These are phyloP conservation scores for Kalmanozyma brasiliensis DNA, from an alignment of 1,284 basidiomycete genomes.

Conservation along the genomic window DNA sequence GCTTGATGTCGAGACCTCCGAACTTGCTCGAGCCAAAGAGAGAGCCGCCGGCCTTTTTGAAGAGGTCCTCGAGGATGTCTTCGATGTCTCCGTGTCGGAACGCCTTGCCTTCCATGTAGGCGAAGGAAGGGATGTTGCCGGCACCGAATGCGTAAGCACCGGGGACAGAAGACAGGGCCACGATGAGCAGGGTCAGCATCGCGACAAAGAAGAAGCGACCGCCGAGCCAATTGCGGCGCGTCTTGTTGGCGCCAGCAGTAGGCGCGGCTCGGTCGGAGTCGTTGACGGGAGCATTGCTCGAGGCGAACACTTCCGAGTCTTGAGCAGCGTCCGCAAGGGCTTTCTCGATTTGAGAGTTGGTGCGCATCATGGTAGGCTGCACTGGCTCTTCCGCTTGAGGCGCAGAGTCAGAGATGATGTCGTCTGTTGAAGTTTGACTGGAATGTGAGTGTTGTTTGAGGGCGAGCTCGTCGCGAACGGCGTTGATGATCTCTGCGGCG, in stretches of 20 bases:
- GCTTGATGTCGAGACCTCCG: slow-evolving; percentile 63
- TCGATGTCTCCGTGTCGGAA: slow-evolving; percentile 63
- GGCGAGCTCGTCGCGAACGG: slow-evolving; percentile 35
- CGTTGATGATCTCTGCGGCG: slow-evolving; percentile 34
- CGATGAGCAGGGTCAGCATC: slow-evolving; percentile 33
- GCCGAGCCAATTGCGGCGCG: slow-evolving; percentile 32
- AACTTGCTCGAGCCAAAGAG: slow-evolving; percentile 60
- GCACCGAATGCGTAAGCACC: slow-evolving; percentile 57
- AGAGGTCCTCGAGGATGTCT: slow-evolving; percentile 56
- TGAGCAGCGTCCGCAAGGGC: slow-evolving; percentile 42
- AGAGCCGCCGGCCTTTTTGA: slow-evolving; percentile 56
- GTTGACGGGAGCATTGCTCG: not conserved
- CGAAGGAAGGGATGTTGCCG: slow-evolving; percentile 60
- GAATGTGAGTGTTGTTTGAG: slow-evolving; percentile 12
- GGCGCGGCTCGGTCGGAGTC: not conserved
- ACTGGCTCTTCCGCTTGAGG: not conserved
- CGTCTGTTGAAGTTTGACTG: not conserved
- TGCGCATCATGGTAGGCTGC: slow-evolving; percentile 15
- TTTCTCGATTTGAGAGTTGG: slow-evolving; percentile 27
- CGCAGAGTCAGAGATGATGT: not conserved
- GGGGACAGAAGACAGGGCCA: slow-evolving; percentile 43
- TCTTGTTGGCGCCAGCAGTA: slow-evolving; percentile 1
- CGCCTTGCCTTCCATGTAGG: slow-evolving; percentile 58
- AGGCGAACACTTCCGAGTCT: slow-evolving; percentile 17
- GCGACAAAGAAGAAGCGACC: slow-evolving; percentile 42